A percentile compares a stretch with the other conserved stretches of the same genome.
Evolutionary conservation across 257 asterid genomes (phyloP).

Genomic region (Phtheirospermum japonicum): DNA sequence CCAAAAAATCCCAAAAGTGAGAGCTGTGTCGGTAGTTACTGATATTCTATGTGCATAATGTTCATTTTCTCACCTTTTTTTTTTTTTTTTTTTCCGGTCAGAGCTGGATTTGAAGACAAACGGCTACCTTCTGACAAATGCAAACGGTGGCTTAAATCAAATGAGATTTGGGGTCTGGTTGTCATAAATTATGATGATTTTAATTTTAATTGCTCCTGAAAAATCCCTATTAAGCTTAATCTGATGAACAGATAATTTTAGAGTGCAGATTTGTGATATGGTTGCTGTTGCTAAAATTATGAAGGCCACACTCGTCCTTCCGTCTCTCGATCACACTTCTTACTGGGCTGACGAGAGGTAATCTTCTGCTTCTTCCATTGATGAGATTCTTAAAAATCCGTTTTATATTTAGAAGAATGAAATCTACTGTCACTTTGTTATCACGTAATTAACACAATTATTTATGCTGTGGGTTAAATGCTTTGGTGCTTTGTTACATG

Average conservation of each 20-base stretch:
- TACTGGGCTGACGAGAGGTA: constrained; percentile 98
- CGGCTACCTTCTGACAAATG: constrained; percentile 83
- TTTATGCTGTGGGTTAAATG: neutral
- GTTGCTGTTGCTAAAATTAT: constrained; percentile 91
- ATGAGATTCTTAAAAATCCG: neutral
- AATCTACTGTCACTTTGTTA: too few species aligned
- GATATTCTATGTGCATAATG: neutral
- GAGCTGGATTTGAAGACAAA: constrained; percentile 70
- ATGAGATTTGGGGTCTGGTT: constrained; percentile 99
- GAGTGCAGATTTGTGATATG: constrained; percentile 99
- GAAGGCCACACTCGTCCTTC: constrained; percentile 95
- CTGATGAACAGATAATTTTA: constrained; percentile 65
- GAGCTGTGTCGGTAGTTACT: constrained; percentile 24
- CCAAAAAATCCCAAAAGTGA: constrained; percentile 73
- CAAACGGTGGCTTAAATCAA: constrained; percentile 98
- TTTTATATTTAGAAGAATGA: neutral
- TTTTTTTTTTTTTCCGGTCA: constrained; percentile 28
- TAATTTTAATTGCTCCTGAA: neutral
- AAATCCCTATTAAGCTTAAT: constrained; percentile 29
- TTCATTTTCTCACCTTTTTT: constrained; percentile 16
- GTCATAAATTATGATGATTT: constrained; percentile 34
- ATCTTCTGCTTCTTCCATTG: constrained; percentile 21
- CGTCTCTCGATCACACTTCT: constrained; percentile 93
- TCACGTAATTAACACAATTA: too few species aligned
- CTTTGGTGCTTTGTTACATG: constrained; percentile 1